Percentiles rank a stretch among this genome's conserved stretches.
Evolutionary conservation across 768 basidiomycete genomes (phyloP).

Genomic region (Russula brevipes): DNA sequence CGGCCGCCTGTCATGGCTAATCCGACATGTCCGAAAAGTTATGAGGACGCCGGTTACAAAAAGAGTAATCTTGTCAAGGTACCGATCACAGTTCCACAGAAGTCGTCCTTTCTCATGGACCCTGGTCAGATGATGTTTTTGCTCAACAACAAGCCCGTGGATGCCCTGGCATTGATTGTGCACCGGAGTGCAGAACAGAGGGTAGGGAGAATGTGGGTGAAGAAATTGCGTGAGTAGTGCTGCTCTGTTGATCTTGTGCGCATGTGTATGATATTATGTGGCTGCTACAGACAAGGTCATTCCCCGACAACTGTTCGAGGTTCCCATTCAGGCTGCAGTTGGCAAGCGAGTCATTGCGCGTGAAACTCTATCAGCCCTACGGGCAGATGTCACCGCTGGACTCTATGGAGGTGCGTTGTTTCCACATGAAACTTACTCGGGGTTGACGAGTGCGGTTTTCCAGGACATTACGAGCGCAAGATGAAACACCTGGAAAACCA

Average conservation of each 20-base stretch:
- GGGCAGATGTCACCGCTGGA: constrained; percentile 91
- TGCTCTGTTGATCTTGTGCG: not conserved
- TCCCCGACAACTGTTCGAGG: constrained; percentile 87
- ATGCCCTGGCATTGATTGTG: constrained; percentile 89
- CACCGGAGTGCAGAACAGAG: constrained; percentile 73
- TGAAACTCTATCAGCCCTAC: constrained; percentile 78
- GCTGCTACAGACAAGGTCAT: constrained; percentile 72
- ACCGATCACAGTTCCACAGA: constrained; percentile 15
- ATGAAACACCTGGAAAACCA: constrained; percentile 85
- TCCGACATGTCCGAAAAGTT: constrained; percentile 44
- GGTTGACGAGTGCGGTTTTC: not conserved
- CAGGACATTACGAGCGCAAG: constrained; percentile 89
- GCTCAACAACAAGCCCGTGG: constrained; percentile 83
- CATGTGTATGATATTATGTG: not conserved
- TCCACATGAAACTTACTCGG: not conserved
- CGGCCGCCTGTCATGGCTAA: not conserved
- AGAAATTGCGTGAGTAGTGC: constrained; percentile 72
- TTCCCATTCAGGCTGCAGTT: constrained; percentile 90
- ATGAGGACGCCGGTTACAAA: constrained; percentile 90
- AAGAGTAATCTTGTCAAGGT: constrained; percentile 81
- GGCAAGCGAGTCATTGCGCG: constrained; percentile 85
- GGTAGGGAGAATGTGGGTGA: constrained; percentile 80
- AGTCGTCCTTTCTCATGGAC: not conserved
- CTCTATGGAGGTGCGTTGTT: constrained; percentile 71
- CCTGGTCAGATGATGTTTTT: constrained; percentile 76